Evolutionary conservation across 2,329 filamentous ascomycete species (phyloP), one percentile per base, ranked within the genome.

Genomic region (Sphaerulina populicola): DNA sequence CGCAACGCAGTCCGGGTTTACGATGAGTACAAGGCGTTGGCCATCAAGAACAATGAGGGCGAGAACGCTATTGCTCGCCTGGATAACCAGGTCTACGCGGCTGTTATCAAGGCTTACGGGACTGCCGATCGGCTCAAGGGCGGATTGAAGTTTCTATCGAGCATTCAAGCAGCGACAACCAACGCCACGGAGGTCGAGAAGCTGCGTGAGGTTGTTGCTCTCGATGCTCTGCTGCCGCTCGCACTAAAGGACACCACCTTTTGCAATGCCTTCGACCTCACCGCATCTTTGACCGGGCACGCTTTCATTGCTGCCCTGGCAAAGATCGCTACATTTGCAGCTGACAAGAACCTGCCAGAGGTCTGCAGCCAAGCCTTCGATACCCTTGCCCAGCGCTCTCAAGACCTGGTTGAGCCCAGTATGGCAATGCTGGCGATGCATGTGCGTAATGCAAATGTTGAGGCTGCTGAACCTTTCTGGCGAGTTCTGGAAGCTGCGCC

Each of bases 1-100:
- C 77, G 83, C 62, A 94, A 86, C 60, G 93, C 90, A 15, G 87
- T 97, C 6, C 89, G 95, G 67, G 89, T 88, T 70, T 98, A 96
- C 72, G 91, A 94, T 58, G 88, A 95, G 70, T 97, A 97, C 76
- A 88, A 88, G 64, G 80, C 81, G 41, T 76, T 96, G 38, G 90
- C 91, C n/a, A 81, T 97, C 47, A 82, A 85, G 36, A 80, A 93
- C 66, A 86, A 96, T 67, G 80, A 78, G 36, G 89, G 89, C 51
- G 75, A 81, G 53, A 75, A 82, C 42, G 79, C 79, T 8, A 75
- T 83, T 42, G 77, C 85, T 56, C 83, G 90, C 45, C 77, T 86
- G 43, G 91, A 97, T 65, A 81, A 83, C 27, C 78, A 88, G 58
- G 85, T 97, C 6, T 97, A 98, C 65, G 88, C 90, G 21, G 79